Base-by-base conservation (phyloP, 2,329 filamentous ascomycete genomes). In the Sphaerulina musiva region DNA sequence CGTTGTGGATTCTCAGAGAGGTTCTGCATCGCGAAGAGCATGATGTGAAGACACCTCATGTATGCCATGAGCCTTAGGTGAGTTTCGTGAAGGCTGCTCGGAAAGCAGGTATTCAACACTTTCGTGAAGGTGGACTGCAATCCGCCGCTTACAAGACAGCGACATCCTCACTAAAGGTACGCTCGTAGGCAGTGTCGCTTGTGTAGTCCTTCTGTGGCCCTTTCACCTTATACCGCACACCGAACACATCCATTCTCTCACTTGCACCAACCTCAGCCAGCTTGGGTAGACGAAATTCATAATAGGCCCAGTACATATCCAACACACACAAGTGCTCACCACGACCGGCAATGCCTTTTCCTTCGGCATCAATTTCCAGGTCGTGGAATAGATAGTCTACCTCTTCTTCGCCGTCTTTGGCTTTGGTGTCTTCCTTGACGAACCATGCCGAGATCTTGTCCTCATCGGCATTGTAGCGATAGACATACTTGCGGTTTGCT, bases 341-440 rank as follows among this genome's bases (percentile, higher is more conserved):
- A 60, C 77, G 82, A 0, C 85, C 86, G 41, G 73, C 70, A 82
- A 85, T 87, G 51, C 70, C 70, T 1, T 50, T 52, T 1, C 68
- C 62, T 4, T 68, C 58, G 1, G 67, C 61, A 32, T 74, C 56
- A 58, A 90, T 86, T 54, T 85, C 78, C n/a, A 91, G 72, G 58
- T 84, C 79, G 63, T 90, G 86, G 68, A 91, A 92, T 17, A 90
- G 72, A 59, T 89, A 86, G 65, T 89, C 86, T 0, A 84, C 83
- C 50, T 70, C 69, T 58, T 70, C 69, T 20, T 60, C 51, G 45
- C 64, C 66, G 0, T 66, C 59, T 26, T 62, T 55, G 9, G 76
- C 76, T 59, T 75, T 76, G 11, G 76, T 70, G 59, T 89, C 84
- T 32, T 86, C 81, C 58, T 83, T 82, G 39, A 82, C 82, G 62